These are phyloP conservation scores for Brassica hybrid DNA, from an alignment of 441 rosid species.

Conservation along the genomic window DNA sequence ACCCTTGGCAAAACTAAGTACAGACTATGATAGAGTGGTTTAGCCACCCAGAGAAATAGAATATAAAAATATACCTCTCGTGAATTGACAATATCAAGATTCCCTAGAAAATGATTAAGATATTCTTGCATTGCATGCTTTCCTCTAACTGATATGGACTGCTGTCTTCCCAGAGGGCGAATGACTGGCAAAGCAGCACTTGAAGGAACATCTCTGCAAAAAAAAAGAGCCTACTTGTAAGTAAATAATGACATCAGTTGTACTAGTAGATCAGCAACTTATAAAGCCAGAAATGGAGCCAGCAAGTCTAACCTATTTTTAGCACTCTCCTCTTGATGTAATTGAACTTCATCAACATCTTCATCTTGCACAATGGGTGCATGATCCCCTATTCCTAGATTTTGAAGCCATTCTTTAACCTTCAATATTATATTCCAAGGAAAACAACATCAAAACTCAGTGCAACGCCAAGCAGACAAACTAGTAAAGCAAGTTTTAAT, in stretches of 20 bases:
- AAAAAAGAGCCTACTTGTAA: constrained; percentile 53
- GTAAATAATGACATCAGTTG: constrained; percentile 24
- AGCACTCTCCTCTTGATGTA: constrained; percentile 79
- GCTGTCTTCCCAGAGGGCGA: constrained; percentile 94
- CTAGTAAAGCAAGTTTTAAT: too few relatives aligned
- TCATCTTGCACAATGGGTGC: constrained; percentile 77
- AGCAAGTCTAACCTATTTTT: constrained; percentile 70
- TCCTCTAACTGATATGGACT: constrained; percentile 89
- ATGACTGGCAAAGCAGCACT: constrained; percentile 95
- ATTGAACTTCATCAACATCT: constrained; percentile 76
- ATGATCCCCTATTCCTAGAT: constrained; percentile 98
- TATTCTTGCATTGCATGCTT: constrained; percentile 98
- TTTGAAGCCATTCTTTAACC: constrained; percentile 99
- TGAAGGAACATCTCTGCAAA: constrained; percentile 94
- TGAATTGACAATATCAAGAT: constrained; percentile 94
- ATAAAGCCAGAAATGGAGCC: constrained; percentile 12
- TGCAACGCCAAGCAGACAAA: not conserved
- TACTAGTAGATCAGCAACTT: constrained; percentile 18
- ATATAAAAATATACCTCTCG: constrained; percentile 71
- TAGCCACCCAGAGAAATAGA: constrained; percentile 9
- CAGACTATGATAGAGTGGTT: too few relatives aligned
- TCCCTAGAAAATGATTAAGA: constrained; percentile 92
- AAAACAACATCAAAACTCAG: constrained; percentile 60
- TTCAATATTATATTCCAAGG: constrained; percentile 60
- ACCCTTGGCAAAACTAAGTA: constrained; percentile 26